Evolutionary conservation across 805 yeast species (phyloP).

Genomic region (Metschnikowia bowlesiae): DNA sequence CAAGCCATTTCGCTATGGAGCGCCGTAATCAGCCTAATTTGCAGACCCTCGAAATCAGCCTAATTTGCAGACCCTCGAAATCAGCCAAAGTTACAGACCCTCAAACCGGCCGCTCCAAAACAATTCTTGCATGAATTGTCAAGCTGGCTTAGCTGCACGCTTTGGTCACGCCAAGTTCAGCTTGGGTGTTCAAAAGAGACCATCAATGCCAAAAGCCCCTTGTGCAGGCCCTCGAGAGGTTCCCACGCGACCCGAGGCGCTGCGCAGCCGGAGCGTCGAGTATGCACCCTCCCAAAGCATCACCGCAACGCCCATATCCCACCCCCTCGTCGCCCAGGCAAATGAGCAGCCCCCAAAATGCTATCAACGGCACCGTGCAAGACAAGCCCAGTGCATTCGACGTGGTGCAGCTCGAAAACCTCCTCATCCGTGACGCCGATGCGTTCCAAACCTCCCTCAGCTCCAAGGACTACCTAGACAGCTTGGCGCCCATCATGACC

Average conservation of each 20-base stretch:
- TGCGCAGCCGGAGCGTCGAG: conserved; percentile 1
- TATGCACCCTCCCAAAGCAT: background rate
- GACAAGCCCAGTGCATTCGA: conserved; percentile 13
- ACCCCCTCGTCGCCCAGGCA: background rate
- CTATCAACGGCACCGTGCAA: background rate
- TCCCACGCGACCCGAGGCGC: background rate
- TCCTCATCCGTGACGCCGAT: conserved; percentile 38
- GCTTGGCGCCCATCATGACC: conserved; percentile 70
- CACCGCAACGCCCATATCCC: background rate
- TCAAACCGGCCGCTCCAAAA: too few species aligned
- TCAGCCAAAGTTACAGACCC: too few species aligned
- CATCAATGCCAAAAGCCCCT: too few species aligned
- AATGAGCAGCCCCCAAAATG: background rate
- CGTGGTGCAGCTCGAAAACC: conserved; percentile 31
- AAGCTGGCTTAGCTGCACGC: too few species aligned
- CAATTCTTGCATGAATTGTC: too few species aligned
- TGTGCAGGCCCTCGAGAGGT: background rate
- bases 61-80: too few species aligned
- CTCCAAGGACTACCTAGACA: conserved; percentile 72
- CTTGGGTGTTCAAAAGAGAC: too few species aligned
- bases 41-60: too few species aligned
- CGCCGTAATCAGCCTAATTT: too few species aligned
- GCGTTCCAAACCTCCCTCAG: conserved; percentile 44
- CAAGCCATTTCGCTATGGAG: too few species aligned
- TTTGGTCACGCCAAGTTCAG: too few species aligned